Base-by-base conservation (phyloP, 2,329 filamentous ascomycete genomes). In the Akanthomyces uredinophilus region DNA sequence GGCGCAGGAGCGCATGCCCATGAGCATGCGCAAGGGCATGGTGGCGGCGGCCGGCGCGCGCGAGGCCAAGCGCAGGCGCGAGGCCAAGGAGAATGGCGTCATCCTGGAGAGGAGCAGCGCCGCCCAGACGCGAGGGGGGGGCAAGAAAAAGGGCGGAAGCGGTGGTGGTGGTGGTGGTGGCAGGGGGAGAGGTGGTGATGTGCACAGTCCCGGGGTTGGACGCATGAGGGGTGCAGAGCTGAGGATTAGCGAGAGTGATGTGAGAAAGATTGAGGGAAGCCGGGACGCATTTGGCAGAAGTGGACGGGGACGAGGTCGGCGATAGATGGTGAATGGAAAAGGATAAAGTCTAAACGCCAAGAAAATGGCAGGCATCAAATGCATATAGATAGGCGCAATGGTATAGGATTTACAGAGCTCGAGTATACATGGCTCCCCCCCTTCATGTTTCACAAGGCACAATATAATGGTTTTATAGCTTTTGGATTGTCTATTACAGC, bases 71-170 rank as follows among this genome's bases (percentile, higher is more conserved):
- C 79, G 94, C 57, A 81, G 94, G 43, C 81, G 80, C 46, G 91
- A 96, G 73, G 95, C 95, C 2, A 86, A 83, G 70, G 94, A 98
- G 80, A 96, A 94, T 69, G 95, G 94, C 6, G 87, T 98, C 68
- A 87, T 98, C 54, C 78, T 98, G 39, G 95, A 98, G 79, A 81
- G 80, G 64, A 71, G 29, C 35, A n/a, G n/a, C n/a, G n/a, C n/a
- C n/a, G 66, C 47, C 29, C 68, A 70, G 60, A 78, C 78, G 37
- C 68, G 70, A 59, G 79, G 78, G 49, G 66, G 71, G 32, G n/a
- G n/a, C n/a, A 72, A 72, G 65, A 73, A 68, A 62, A 78, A 73
- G 60, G 71, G 74, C 61, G 78, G 73, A 62, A 77, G 75, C 13
- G 6, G 32, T 10, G 32, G 73, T 63, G 77, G 75, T 10, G 6